These are phyloP conservation scores for Boletus hoseneyae DNA, from an alignment of 1,284 basidiomycete species.

Conservation along the genomic window DNA sequence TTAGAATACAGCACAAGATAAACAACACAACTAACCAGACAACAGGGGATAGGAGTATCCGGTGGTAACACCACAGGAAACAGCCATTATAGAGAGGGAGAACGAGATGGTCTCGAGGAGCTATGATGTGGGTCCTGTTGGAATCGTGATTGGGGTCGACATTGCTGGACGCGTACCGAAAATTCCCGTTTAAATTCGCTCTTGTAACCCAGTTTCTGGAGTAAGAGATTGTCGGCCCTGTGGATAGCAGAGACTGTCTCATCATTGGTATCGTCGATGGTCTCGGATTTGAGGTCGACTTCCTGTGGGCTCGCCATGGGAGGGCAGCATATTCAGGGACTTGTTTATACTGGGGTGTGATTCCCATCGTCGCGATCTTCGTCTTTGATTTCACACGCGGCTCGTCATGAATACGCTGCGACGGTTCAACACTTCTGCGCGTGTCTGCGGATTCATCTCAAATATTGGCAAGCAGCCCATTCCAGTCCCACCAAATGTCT, in stretches of 20 bases:
- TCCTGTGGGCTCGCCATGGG: too few species aligned
- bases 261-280: neutral
- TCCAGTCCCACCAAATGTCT: conserved; percentile 63
- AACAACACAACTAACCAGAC: conserved; percentile 38
- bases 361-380: neutral
- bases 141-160: too few species aligned
- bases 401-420: conserved; percentile 37
- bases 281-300: too few species aligned
- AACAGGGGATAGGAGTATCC: conserved; percentile 58
- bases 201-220: conserved; percentile 62
- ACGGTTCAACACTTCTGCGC: conserved; percentile 45
- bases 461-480: conserved; percentile 86
- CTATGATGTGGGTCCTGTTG: conserved; percentile 27
- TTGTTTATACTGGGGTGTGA: too few species aligned
- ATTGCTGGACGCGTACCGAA: conserved; percentile 40
- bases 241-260: conserved; percentile 10
- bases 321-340: too few species aligned
- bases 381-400: too few species aligned
- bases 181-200: conserved; percentile 73
- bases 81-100: conserved; percentile 69
- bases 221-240: conserved; percentile 46
- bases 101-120: conserved; percentile 61
- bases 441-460: conserved; percentile 43
- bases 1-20: neutral
- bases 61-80: conserved; percentile 60